phyloP scores from a whole-genome alignment of 805 yeast species.

The Kodamaea fukazawae region DNA sequence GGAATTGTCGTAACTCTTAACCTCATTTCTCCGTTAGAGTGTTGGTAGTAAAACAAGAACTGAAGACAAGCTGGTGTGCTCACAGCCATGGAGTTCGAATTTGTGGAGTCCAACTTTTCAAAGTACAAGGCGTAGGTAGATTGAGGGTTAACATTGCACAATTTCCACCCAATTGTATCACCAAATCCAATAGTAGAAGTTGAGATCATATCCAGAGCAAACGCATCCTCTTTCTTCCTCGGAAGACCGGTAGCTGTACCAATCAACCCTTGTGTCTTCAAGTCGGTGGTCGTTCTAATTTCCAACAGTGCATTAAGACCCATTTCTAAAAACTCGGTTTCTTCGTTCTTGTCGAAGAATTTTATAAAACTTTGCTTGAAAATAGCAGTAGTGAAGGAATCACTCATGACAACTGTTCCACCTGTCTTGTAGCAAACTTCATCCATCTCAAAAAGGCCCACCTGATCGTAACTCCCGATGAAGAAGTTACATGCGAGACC shows the following conservation, averaged over 20 bases:
- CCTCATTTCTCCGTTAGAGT: conserved; percentile 54
- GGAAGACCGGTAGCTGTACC: conserved; percentile 58
- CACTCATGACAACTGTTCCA: conserved; percentile 60
- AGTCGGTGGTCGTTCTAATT: conserved; percentile 47
- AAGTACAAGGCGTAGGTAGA: conserved; percentile 59
- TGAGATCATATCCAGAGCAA: conserved; percentile 27
- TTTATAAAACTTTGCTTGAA: conserved; percentile 63
- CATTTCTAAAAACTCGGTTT: conserved; percentile 40
- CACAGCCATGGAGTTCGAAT: conserved; percentile 16
- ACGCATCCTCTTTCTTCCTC: conserved; percentile 22
- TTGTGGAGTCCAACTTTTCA: conserved; percentile 43
- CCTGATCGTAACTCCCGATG: conserved; percentile 67
- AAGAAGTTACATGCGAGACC: conserved; percentile 59
- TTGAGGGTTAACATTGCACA: conserved; percentile 54
- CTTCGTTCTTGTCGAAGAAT: conserved; percentile 33
- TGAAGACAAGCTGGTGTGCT: conserved; percentile 39
- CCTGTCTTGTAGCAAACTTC: conserved; percentile 56
- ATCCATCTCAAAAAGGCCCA: conserved; percentile 68
- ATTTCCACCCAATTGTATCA: conserved; percentile 57
- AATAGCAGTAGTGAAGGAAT: conserved; percentile 64
- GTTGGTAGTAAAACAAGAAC: conserved; percentile 60
- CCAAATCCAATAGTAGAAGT: conserved; percentile 45
- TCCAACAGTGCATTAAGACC: conserved; percentile 63
- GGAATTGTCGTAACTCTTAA: conserved; percentile 60
- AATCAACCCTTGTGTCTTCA: conserved; percentile 56